Base-by-base conservation (phyloP, 371 early-diverging fungal genomes). In the Homolaphlyctis polyrhiza region DNA sequence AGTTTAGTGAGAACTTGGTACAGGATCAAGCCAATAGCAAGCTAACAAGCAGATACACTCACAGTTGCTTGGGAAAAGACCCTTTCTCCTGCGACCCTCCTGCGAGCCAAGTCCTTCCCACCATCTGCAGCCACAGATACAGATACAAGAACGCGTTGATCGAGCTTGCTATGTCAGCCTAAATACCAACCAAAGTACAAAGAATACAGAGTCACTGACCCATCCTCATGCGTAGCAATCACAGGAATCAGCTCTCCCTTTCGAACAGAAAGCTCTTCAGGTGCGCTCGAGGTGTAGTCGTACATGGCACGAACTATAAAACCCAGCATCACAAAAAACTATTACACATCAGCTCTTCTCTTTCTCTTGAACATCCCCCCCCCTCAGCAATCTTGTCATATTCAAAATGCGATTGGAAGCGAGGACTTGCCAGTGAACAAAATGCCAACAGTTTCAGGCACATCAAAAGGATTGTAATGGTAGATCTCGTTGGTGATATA, bases 231-330 rank as follows among this genome's bases (percentile, higher is more conserved):
- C 30, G 69, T 73, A 2, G 75, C 76, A 60, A 75, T 70, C 1
- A 95, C 91, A 0, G 89, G 89, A 21, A 96, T 71, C 57, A 91
- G 72, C 57, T 90, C 86, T 4, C 91, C 91, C 66, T 89, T 84
- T 6, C 67, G 75, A 35, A 93, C 85, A 23, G 82, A 78, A 14
- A 96, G 73, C 66, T 94, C 94, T 54, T 90, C 93, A 5, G 83
- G 76, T 27, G 87, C 86, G 14, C 87, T 88, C 3, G 91, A 84
- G 36, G 82, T 79, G 68, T 93, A 94, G 70, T 94, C 93, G 58
- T 91, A 90, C 5, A 94, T 68, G 3, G 87, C 90, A 18, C 87
- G 84, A 25, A 91, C 95, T 92, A 54, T 6, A 28, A 14, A 54
- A 25, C 6, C 52, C 57, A 35, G 23, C 62, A 61, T 13, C 25